Conservation (phyloP, 805 yeast species). For the Brettanomyces anomalus region DNA sequence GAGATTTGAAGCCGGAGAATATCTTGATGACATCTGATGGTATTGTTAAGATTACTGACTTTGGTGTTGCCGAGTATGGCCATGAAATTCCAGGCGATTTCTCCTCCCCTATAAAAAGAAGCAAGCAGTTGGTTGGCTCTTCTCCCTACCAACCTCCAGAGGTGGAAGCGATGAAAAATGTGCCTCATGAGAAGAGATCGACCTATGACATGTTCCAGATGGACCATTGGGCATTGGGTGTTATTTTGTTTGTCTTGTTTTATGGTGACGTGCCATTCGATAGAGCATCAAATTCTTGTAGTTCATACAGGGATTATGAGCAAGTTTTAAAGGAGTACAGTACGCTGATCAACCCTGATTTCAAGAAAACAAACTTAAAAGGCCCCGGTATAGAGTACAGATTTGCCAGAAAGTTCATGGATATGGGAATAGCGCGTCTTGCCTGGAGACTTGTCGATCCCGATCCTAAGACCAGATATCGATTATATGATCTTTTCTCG, state of each 20-base stretch:
- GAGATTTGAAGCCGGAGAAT: constrained; percentile 94
- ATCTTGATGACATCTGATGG: constrained; percentile 54
- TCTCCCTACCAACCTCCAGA: constrained; percentile 84
- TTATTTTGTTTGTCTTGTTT: constrained; percentile 54
- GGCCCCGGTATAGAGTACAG: constrained; percentile 73
- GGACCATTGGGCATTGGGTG: constrained; percentile 74
- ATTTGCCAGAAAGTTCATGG: constrained; percentile 56
- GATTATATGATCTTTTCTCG: constrained; percentile 44
- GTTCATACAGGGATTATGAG: constrained; percentile 51
- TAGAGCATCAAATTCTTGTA: constrained; percentile 34
- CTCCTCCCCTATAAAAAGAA: constrained; percentile 29
- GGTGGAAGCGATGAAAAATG: constrained; percentile 46
- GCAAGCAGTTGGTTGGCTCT: constrained; percentile 61
- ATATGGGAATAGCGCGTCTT: constrained; percentile 55
- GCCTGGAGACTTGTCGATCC: constrained; percentile 79
- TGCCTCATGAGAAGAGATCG: constrained; percentile 24
- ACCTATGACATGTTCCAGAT: constrained; percentile 54
- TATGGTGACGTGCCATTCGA: constrained; percentile 55
- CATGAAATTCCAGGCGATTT: constrained; percentile 50
- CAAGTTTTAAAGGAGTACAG: constrained; percentile 29
- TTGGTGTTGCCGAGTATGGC: constrained; percentile 78
- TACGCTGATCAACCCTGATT: constrained; percentile 22
- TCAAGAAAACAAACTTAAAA: constrained; percentile 29
- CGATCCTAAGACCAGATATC: constrained; percentile 43
- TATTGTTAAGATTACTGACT: constrained; percentile 76